phyloP scores from a whole-genome alignment of 768 basidiomycete genomes.

The Termitomyces eurrhizus region DNA sequence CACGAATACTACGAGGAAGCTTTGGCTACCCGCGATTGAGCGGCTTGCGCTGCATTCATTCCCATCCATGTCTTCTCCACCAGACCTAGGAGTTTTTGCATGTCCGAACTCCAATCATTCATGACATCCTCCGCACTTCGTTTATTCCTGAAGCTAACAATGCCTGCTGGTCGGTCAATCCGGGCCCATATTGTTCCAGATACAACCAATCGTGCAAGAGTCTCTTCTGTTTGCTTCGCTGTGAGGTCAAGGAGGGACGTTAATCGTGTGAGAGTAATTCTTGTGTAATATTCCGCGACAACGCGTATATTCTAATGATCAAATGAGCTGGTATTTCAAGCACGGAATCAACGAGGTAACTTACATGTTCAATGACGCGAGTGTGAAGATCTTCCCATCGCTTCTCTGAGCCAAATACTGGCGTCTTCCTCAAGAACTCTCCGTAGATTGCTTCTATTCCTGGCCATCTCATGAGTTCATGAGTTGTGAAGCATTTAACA shows the following conservation, averaged over 20 bases:
- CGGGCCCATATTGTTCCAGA: constrained; percentile 92
- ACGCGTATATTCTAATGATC: constrained; percentile 85
- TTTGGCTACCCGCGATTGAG: constrained; percentile 58
- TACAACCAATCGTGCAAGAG: constrained; percentile 85
- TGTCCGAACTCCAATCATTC: constrained; percentile 98
- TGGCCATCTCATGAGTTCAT: constrained; percentile 96
- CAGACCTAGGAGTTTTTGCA: constrained; percentile 85
- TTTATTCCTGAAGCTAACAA: constrained; percentile 83
- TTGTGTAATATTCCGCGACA: constrained; percentile 90
- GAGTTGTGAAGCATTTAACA: constrained; percentile 89
- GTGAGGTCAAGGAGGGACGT: constrained; percentile 86
- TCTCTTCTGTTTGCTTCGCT: constrained; percentile 79
- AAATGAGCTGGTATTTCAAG: constrained; percentile 2
- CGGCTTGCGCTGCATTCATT: constrained; percentile 86
- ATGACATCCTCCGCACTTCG: constrained; percentile 87
- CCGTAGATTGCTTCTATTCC: constrained; percentile 89
- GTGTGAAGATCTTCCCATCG: constrained; percentile 95
- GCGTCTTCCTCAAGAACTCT: constrained; percentile 71
- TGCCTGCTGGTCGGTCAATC: constrained; percentile 86
- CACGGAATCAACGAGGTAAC: constrained; percentile 23
- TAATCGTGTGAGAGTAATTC: constrained; percentile 81
- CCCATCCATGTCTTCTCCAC: constrained; percentile 99
- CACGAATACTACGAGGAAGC: constrained; percentile 21
- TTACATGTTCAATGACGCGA: constrained; percentile 93
- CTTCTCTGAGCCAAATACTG: constrained; percentile 74